Evolutionary conservation across 192 early-diverging fungal genomes (phyloP).

Genomic region (Mycoemilia scoparia): DNA sequence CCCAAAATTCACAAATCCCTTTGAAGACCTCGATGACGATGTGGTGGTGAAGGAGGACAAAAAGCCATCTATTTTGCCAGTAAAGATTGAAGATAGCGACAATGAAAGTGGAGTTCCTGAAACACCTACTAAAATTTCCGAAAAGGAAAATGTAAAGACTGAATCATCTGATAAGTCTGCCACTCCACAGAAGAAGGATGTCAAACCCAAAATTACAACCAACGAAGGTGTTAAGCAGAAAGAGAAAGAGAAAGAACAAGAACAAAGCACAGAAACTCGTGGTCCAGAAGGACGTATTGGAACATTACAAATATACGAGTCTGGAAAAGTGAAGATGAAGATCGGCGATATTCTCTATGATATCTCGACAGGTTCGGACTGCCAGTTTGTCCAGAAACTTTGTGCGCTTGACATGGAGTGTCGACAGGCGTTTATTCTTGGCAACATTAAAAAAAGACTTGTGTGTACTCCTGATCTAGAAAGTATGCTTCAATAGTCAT

Average conservation of each 20-base stretch:
- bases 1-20: too few relatives aligned
- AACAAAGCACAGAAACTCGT: not conserved
- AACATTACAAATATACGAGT: conserved; percentile 17
- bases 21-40: not conserved
- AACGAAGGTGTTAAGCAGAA: not conserved
- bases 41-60: conserved; percentile 19
- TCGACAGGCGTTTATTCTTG: conserved; percentile 14
- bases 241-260: conserved; percentile 6
- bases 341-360: conserved; percentile 23
- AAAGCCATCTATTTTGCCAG: conserved; percentile 1
- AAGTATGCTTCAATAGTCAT: too few relatives aligned
- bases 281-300: conserved; percentile 16
- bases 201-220: conserved; percentile 2
- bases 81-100: not conserved
- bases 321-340: conserved; percentile 13
- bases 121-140: conserved; percentile 3
- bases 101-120: conserved; percentile 4
- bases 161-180: conserved; percentile 6
- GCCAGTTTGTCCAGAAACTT: conserved; percentile 21
- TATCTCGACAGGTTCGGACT: conserved; percentile 16
- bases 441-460: conserved; percentile 15
- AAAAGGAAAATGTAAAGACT: conserved; percentile 9
- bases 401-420: conserved; percentile 11
- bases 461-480: conserved; percentile 26
- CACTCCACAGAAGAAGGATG: not conserved